A percentile compares a stretch with the other conserved stretches of the same genome.
These are phyloP conservation scores for Fistulinella prunicolor DNA, from an alignment of 768 basidiomycete species.

Conservation along the genomic window DNA sequence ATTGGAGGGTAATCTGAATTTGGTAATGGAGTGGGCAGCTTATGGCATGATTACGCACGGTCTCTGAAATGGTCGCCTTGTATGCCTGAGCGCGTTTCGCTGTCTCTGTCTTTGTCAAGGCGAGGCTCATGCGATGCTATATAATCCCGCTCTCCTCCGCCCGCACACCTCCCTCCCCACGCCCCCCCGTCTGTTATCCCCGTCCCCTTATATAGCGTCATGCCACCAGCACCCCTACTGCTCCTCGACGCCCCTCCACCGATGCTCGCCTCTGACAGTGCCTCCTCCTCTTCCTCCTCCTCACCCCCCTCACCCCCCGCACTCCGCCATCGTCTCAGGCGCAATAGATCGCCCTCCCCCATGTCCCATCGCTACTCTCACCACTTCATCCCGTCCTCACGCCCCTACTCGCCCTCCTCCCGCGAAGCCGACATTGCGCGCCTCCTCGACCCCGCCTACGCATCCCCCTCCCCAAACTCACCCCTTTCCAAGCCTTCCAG, in stretches of 20 bases:
- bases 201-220: not conserved
- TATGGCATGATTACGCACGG: constrained; percentile 31
- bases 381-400: constrained; percentile 10
- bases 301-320: constrained; percentile 16
- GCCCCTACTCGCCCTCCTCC: constrained; percentile 35
- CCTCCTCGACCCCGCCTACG: constrained; percentile 63
- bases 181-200: not conserved
- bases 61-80: constrained; percentile 22
- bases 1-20: constrained; percentile 13
- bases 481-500: constrained; percentile 18
- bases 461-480: constrained; percentile 32
- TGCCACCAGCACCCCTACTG: not conserved
- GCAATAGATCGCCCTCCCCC: constrained; percentile 29
- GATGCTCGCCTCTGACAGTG: constrained; percentile 19
- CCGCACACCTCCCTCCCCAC: constrained; percentile 7
- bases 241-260: constrained; percentile 6
- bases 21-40: constrained; percentile 13
- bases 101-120: constrained; percentile 28
- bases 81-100: constrained; percentile 23
- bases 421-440: constrained; percentile 55
- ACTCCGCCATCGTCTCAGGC: constrained; percentile 22
- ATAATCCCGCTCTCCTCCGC: constrained; percentile 27
- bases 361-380: constrained; percentile 5
- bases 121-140: constrained; percentile 19
- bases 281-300: constrained; percentile 17